Conservation (phyloP, 1,284 basidiomycete genomes). For the Nidula niveotomentosa region DNA sequence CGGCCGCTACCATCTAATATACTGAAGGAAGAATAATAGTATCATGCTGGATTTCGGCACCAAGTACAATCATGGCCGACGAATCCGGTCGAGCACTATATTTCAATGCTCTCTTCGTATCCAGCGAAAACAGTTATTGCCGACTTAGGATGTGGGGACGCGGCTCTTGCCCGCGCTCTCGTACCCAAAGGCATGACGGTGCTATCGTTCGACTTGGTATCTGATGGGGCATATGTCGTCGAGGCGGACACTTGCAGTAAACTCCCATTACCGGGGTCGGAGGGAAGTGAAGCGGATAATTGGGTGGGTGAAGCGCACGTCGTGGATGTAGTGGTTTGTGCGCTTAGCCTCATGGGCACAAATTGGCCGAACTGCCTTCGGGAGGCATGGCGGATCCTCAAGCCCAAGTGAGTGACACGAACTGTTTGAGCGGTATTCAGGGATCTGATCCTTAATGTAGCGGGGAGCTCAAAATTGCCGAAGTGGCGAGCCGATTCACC, state of each 20-base stretch:
- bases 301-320: constrained; percentile 63
- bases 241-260: constrained; percentile 78
- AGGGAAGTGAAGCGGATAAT: constrained; percentile 42
- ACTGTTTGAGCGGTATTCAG: neutral
- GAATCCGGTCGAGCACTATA: constrained; percentile 85
- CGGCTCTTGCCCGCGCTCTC: constrained; percentile 78
- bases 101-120: constrained; percentile 56
- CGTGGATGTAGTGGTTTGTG: constrained; percentile 92
- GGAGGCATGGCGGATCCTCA: constrained; percentile 88
- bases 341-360: constrained; percentile 94
- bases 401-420: constrained; percentile 59
- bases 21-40: constrained; percentile 45
- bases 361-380: constrained; percentile 93
- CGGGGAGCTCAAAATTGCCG: constrained; percentile 89
- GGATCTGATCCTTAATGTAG: constrained; percentile 35
- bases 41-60: constrained; percentile 86
- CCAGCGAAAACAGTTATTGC: constrained; percentile 76
- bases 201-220: constrained; percentile 81
- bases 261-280: constrained; percentile 82
- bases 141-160: constrained; percentile 96
- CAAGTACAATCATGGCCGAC: constrained; percentile 91
- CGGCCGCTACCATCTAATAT: neutral
- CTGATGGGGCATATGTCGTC: constrained; percentile 70
- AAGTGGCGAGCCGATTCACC: constrained; percentile 90
- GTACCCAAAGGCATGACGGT: constrained; percentile 70